phyloP scores from a whole-genome alignment of 2,329 filamentous ascomycete genomes.

The Hymenoscyphus fructigenus region DNA sequence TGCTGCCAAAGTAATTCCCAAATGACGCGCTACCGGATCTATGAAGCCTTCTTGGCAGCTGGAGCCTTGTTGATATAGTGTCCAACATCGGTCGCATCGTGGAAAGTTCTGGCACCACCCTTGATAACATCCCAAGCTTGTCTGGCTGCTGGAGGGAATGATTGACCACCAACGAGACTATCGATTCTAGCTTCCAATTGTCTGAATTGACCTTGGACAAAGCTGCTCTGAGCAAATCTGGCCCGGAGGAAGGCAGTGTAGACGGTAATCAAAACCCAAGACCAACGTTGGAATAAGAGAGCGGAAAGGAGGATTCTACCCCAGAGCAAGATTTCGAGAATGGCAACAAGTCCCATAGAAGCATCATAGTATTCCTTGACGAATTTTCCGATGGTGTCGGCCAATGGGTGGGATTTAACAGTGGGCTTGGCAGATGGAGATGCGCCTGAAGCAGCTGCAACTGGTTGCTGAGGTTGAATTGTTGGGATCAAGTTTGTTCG shows the following conservation, averaged over 20 bases:
- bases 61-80: slow-evolving; percentile 64
- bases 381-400: slow-evolving; percentile 84
- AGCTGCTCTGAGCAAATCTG: slow-evolving; percentile 83
- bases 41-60: slow-evolving; percentile 58
- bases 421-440: slow-evolving; percentile 58
- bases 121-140: slow-evolving; percentile 82
- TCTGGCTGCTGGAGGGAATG: slow-evolving; percentile 75
- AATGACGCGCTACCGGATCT: slow-evolving; percentile 14
- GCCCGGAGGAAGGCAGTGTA: slow-evolving; percentile 94
- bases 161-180: slow-evolving; percentile 80
- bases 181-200: slow-evolving; percentile 75
- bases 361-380: slow-evolving; percentile 98
- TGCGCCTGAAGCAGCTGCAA: slow-evolving; percentile 53
- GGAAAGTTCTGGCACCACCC: slow-evolving; percentile 68
- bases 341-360: slow-evolving; percentile 90
- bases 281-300: slow-evolving; percentile 83
- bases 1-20: neutral
- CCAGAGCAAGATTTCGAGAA: slow-evolving; percentile 86
- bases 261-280: slow-evolving; percentile 80
- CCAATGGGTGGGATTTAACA: slow-evolving; percentile 53
- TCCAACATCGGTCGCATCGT: slow-evolving; percentile 75
- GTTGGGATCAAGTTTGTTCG: slow-evolving; percentile 91
- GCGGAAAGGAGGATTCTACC: slow-evolving; percentile 77
- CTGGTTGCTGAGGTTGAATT: slow-evolving; percentile 64
- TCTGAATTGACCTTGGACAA: slow-evolving; percentile 81